Percentiles rank a stretch among this genome's conserved stretches.
Evolutionary conservation across 208 protist genomes (phyloP).

Genomic region (Wallacemonas sp.): DNA sequence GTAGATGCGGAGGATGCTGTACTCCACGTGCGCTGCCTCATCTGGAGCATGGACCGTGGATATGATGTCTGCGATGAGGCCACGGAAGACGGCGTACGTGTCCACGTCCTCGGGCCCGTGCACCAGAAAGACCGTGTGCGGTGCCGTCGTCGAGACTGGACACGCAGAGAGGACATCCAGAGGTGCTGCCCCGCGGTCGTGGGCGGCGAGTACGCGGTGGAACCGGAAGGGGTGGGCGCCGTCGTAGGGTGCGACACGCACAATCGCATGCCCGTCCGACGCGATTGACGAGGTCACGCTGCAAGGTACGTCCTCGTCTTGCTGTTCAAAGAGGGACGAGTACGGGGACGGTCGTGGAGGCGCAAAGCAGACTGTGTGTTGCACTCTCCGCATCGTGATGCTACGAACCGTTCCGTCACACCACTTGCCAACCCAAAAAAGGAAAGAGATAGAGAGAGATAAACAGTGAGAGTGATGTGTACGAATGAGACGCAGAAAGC

Average conservation of each 20-base stretch:
- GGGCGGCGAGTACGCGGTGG: neutral
- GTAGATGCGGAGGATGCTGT: slow-evolving; percentile 36
- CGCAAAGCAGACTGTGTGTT: neutral
- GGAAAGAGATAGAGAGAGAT: neutral
- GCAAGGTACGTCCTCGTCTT: neutral
- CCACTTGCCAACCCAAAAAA: neutral
- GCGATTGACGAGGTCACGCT: neutral
- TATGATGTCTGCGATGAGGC: slow-evolving; percentile 19
- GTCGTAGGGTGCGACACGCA: neutral
- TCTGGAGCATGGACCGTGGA: slow-evolving; percentile 2
- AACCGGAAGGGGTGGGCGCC: neutral
- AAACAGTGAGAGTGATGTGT: too few species aligned
- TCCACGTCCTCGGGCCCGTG: slow-evolving; percentile 15
- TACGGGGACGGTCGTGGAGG: neutral
- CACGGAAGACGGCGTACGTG: slow-evolving; percentile 20
- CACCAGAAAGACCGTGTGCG: slow-evolving; percentile 19
- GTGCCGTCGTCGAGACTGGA: neutral
- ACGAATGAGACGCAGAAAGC: too few species aligned
- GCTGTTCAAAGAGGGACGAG: neutral
- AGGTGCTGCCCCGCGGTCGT: neutral
- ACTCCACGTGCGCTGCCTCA: slow-evolving; percentile 5
- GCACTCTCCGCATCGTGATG: slow-evolving; percentile 7
- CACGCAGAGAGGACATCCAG: neutral
- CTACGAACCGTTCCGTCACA: neutral
- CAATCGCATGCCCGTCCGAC: neutral